Evolutionary conservation across 305 asterid species (phyloP), one percentile per base, ranked within the genome.

Genomic region (Fraxinus platypoda): DNA sequence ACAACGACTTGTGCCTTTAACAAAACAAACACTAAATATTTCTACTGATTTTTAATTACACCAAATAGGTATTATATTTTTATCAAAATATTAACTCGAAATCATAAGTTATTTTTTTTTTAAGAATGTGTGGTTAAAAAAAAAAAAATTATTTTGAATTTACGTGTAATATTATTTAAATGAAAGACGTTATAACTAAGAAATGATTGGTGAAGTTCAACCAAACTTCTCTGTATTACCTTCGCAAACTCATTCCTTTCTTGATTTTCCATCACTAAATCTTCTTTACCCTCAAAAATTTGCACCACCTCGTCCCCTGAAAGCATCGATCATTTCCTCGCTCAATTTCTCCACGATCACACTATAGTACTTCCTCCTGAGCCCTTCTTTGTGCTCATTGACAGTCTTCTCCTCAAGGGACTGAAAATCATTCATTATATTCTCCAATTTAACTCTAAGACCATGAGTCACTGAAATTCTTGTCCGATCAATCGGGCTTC

Each of bases 381-480:
- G 87, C 78, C 90, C 93, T 79, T 91, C 86, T 79, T 86, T 94
- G 62, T 94, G 93, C 57, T 92, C 94, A 0, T 78, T 41, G 2
- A 84, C 88, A 43, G 90, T 87, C 46, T 78, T 88, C 83, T 87
- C 95, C 46, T 97, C 89, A 85, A 91, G 66, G 57, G 64, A 64
- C 80, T 94, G 94, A 75, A 92, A 94, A 80, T 91, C 97, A 74
- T 86, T 89, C 97, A 91, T 91, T 82, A 88, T 82, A 3, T 88
- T 92, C 59, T 90, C 90, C 75, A 94, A 83, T 54, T 91, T 94
- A 37, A 89, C 78, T 78, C 94, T 84, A 41, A 94, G 46, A 0
- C 95, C 98, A 46, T 90, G 84, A 21, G 98, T 92, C 9, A 92
- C 95, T 0, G 94, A 87, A 8, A 88, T 87, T 78, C 97, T 85